Percentiles rank a stretch among this genome's conserved stretches.
These are phyloP conservation scores for Physaria fendleri DNA, from an alignment of 345 rosid genomes.

Conservation along the genomic window DNA sequence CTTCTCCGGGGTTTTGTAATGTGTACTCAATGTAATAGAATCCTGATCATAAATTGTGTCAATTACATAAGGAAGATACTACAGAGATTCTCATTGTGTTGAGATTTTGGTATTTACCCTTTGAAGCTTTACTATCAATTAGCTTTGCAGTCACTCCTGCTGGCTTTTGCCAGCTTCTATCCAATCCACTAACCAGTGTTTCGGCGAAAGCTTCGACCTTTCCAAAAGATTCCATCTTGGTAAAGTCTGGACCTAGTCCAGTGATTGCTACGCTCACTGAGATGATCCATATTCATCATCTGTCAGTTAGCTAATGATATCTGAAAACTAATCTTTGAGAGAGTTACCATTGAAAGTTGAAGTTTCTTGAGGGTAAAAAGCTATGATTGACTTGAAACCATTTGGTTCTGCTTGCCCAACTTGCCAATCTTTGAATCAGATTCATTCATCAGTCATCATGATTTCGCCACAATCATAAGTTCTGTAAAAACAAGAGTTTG, in stretches of 20 bases:
- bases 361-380: conserved; percentile 68
- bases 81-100: background rate
- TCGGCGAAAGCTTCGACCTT: conserved; percentile 91
- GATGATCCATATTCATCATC: background rate
- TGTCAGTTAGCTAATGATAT: background rate
- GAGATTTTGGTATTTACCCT: conserved; percentile 36
- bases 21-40: conserved; percentile 86
- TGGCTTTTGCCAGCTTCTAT: conserved; percentile 90
- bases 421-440: conserved; percentile 55
- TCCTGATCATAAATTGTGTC: conserved; percentile 36
- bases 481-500: conserved; percentile 1
- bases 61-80: conserved; percentile 1
- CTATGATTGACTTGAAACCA: conserved; percentile 80
- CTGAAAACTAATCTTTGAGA: background rate
- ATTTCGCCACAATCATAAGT: background rate
- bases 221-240: conserved; percentile 87
- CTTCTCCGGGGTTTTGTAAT: conserved; percentile 80
- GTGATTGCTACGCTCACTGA: conserved; percentile 41
- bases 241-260: conserved; percentile 90
- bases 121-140: conserved; percentile 51
- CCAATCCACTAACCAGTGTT: conserved; percentile 84
- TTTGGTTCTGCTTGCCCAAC: conserved; percentile 61
- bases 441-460: background rate
- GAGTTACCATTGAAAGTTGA: conserved; percentile 54
- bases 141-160: conserved; percentile 83